A percentile compares a stretch with the other conserved stretches of the same genome.
These are phyloP conservation scores for Alloteropsis semialata DNA, from an alignment of 176 grass and related monocot species.

Conservation along the genomic window DNA sequence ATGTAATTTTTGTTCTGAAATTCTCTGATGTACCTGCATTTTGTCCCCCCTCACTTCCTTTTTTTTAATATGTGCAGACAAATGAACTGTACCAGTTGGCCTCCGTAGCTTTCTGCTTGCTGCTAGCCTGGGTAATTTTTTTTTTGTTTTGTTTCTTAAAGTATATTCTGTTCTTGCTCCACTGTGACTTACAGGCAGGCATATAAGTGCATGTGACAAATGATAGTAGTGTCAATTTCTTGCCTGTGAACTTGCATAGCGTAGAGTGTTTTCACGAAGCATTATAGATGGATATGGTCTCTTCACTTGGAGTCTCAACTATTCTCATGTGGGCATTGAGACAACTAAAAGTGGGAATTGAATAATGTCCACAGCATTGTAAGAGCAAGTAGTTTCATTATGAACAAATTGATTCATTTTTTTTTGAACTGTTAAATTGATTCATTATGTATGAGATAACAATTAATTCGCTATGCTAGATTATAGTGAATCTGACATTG, in stretches of 20 bases:
- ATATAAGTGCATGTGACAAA: neutral
- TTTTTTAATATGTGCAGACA: conserved; percentile 67
- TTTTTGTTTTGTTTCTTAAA: conserved; percentile 23
- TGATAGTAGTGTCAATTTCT: conserved; percentile 9
- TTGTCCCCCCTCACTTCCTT: neutral
- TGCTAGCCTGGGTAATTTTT: conserved; percentile 91
- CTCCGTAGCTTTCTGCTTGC: conserved; percentile 86
- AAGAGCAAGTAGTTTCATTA: neutral
- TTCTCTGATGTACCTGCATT: neutral
- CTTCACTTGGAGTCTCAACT: neutral
- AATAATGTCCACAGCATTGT: neutral
- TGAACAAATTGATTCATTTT: neutral
- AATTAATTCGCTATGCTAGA: neutral
- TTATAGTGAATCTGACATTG: neutral
- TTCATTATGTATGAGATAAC: too few species aligned
- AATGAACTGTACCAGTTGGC: conserved; percentile 99
- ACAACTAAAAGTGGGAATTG: neutral
- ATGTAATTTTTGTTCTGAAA: neutral
- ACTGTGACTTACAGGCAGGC: neutral
- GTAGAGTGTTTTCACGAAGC: neutral
- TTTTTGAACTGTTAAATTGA: too few species aligned
- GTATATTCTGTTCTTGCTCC: neutral
- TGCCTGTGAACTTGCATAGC: neutral
- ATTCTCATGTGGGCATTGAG: neutral
- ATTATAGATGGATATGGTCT: neutral